phyloP scores from a whole-genome alignment of 306 rosid genomes.

The Prunus mume region DNA sequence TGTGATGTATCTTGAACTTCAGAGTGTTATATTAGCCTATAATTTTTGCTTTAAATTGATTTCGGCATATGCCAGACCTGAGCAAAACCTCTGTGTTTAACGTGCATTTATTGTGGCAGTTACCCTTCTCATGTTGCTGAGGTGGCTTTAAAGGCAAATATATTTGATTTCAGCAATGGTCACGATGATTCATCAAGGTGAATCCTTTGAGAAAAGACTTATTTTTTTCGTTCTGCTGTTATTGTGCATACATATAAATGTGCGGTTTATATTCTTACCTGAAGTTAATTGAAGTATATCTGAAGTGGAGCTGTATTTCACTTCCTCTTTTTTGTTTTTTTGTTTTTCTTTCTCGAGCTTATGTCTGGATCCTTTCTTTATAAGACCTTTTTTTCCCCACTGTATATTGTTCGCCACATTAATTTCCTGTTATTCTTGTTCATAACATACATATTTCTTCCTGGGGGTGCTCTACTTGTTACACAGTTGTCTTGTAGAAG shows the following conservation, averaged over 20 bases:
- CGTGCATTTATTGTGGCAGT: slow-evolving; percentile 38
- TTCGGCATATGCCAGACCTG: neutral
- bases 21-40: neutral
- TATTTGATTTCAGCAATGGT: slow-evolving; percentile 58
- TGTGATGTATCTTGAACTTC: neutral
- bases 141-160: slow-evolving; percentile 60
- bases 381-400: too few relatives aligned
- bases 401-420: neutral
- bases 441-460: neutral
- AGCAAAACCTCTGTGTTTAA: neutral
- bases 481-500: neutral
- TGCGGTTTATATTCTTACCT: neutral
- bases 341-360: neutral
- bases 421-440: neutral
- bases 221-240: neutral
- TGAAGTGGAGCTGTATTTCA: neutral
- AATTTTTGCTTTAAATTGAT: neutral
- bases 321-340: neutral
- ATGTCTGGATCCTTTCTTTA: neutral
- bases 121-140: slow-evolving; percentile 68
- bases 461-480: neutral
- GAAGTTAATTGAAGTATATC: neutral
- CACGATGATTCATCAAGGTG: slow-evolving; percentile 61
- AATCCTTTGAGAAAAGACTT: slow-evolving; percentile 2
- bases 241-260: neutral